Base-by-base conservation (phyloP, 2,329 filamentous ascomycete genomes). In the Colletotrichum incanum region DNA sequence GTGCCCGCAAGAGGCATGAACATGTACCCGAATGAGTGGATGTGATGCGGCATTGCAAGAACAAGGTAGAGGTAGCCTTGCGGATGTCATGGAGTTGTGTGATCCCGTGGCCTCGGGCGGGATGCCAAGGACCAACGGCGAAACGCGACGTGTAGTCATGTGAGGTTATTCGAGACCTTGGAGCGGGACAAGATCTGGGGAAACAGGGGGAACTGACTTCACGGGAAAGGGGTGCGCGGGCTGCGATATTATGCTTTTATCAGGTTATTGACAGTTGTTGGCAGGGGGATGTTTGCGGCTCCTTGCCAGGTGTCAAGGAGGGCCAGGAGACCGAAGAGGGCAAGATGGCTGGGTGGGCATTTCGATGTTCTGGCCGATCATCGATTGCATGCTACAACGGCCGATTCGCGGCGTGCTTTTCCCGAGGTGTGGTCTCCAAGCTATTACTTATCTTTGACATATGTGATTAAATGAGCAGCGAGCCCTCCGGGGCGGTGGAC, bases 141-240 rank as follows among this genome's bases (percentile, higher is more conserved):
- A 72, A 72, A 72, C 69, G 65, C 58, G 43, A 52, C 7, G 28
- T 39, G 37, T 49, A 45, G 65, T 69, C 69, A 72, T 59, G 69
- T 68, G 69, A 68, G 58, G 43, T 5, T 31, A 59, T 64, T 59
- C 43, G 65, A 72, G 65, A 64, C 69, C 39, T 39, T 37, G 34
- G 45, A 39, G 34, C 39, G 8, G 37, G 43, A 52, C 37, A 23
- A 28, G 45, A 50, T 50, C 60, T 28, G 45, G 47, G 56, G 11
- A 23, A 23, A 37, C 28, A 2, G 9, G 18, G 31, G 52, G 28
- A 5, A 37, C 11, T 50, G 60, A 9, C 43, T 59, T 63, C 39
- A 26, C 34, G 54, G 63, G 69, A 28, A 68, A 41, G 52, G 14
- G 8, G 49, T 58, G 6, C 6, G 8, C 28, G 9, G 26, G 23